Evolutionary conservation across 129 eudicot species (phyloP).

Genomic region (Erigeron canadensis): DNA sequence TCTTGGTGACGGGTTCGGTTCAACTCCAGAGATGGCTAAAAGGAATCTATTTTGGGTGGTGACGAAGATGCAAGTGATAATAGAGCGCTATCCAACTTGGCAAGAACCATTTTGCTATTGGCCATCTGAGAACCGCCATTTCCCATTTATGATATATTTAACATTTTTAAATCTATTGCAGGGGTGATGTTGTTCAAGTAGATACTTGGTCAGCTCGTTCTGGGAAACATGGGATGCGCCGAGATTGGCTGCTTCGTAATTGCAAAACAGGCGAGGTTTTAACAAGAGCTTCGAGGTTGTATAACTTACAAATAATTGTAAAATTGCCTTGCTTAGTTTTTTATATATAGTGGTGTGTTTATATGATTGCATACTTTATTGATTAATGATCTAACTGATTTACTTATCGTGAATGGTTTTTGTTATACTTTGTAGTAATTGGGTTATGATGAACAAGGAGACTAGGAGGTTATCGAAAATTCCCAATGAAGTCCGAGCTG

Average conservation of each 20-base stretch:
- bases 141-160: not conserved
- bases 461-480: slow-evolving; percentile 80
- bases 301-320: not conserved
- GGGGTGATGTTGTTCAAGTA: slow-evolving; percentile 99
- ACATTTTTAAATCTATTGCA: slow-evolving; percentile 29
- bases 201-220: slow-evolving; percentile 93
- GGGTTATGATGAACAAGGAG: slow-evolving; percentile 96
- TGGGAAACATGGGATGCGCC: slow-evolving; percentile 94
- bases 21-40: slow-evolving; percentile 94
- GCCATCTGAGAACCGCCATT: not conserved
- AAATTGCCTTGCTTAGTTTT: too few relatives aligned
- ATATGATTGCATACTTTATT: too few relatives aligned
- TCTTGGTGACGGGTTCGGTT: slow-evolving; percentile 85
- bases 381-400: not conserved
- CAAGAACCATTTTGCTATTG: slow-evolving; percentile 23
- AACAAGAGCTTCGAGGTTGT: slow-evolving; percentile 87
- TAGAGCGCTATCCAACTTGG: slow-evolving; percentile 98
- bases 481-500: slow-evolving; percentile 39
- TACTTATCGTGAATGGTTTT: not conserved
- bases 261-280: slow-evolving; percentile 68
- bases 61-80: slow-evolving; percentile 81
- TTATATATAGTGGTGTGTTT: not conserved
- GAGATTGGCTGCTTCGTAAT: slow-evolving; percentile 94
- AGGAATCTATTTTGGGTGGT: slow-evolving; percentile 89
- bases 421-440: slow-evolving; percentile 43